Conservation (phyloP, 768 basidiomycete genomes). For the Lactarius sanguifluus region DNA sequence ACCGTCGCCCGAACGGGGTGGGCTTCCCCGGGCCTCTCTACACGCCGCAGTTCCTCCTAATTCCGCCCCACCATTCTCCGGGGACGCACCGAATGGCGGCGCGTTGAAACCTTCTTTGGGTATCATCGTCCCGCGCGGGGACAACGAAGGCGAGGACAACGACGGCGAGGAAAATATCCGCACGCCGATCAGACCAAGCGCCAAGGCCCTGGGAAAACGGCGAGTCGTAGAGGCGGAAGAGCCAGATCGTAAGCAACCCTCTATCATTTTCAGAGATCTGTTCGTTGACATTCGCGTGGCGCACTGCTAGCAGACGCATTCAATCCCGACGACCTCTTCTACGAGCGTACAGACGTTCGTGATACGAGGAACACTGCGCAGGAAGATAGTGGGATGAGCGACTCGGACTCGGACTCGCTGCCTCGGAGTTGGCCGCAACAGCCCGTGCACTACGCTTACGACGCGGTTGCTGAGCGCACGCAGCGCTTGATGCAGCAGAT, state of each 20-base stretch:
- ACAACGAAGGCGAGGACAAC: not conserved
- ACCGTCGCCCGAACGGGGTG: slow-evolving; percentile 61
- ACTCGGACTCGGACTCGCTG: slow-evolving; percentile 55
- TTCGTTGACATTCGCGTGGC: not conserved
- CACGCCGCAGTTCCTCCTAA: slow-evolving; percentile 15
- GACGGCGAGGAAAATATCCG: slow-evolving; percentile 34
- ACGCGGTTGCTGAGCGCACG: slow-evolving; percentile 84
- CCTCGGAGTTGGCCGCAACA: slow-evolving; percentile 42
- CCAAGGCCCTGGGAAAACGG: slow-evolving; percentile 87
- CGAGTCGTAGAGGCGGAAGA: slow-evolving; percentile 55
- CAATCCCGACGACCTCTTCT: slow-evolving; percentile 59
- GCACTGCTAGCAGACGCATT: slow-evolving; percentile 42
- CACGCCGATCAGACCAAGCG: slow-evolving; percentile 65
- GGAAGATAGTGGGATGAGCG: slow-evolving; percentile 34
- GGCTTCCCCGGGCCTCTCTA: slow-evolving; percentile 19
- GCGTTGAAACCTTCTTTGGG: slow-evolving; percentile 18
- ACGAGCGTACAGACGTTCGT: slow-evolving; percentile 39
- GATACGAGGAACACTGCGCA: slow-evolving; percentile 34
- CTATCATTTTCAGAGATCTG: slow-evolving; percentile 4
- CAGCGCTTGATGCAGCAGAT: slow-evolving; percentile 50
- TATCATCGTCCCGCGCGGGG: not conserved
- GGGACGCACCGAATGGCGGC: slow-evolving; percentile 10
- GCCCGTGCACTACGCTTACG: slow-evolving; percentile 80
- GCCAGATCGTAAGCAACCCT: slow-evolving; percentile 43
- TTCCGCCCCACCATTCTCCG: slow-evolving; percentile 14